A percentile compares a stretch with the other conserved stretches of the same genome.
phyloP scores from a whole-genome alignment of 768 basidiomycete species.

The Tylopilus cervinicoccineus region DNA sequence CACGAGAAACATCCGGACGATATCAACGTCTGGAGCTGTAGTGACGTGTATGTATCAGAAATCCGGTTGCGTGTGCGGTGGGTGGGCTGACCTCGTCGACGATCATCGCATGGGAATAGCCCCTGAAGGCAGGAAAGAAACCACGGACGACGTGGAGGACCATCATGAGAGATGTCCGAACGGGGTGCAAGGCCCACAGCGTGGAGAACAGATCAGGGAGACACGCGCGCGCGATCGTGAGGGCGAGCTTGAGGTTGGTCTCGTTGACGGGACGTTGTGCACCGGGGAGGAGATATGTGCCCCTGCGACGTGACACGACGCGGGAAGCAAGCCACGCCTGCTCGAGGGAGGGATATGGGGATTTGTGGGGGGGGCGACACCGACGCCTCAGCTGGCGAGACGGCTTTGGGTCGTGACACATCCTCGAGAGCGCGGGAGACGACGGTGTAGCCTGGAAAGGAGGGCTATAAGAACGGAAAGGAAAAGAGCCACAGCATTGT shows the following conservation, averaged over 20 bases:
- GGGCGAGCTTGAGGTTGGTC: constrained; percentile 55
- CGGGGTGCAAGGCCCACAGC: constrained; percentile 56
- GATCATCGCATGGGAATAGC: constrained; percentile 83
- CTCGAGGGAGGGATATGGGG: constrained; percentile 18
- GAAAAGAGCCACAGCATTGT: constrained; percentile 29
- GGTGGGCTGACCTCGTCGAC: constrained; percentile 67
- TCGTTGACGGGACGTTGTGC: constrained; percentile 61
- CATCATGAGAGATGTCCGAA: constrained; percentile 69
- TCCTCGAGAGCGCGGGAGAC: constrained; percentile 13
- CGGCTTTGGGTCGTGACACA: constrained; percentile 24
- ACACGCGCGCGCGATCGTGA: constrained; percentile 49
- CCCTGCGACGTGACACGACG: constrained; percentile 43
- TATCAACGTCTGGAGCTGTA: constrained; percentile 65
- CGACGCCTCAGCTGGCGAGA: constrained; percentile 20
- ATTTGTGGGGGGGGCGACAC: constrained; percentile 4
- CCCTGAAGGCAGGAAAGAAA: constrained; percentile 75
- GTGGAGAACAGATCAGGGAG: constrained; percentile 50
- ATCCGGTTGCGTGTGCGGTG: constrained; percentile 8
- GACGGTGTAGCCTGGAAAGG: constrained; percentile 11
- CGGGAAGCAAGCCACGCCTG: constrained; percentile 62
- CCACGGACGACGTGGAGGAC: constrained; percentile 67
- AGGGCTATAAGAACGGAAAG: constrained; percentile 30
- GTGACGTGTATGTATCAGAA: background rate
- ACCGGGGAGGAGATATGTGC: constrained; percentile 54
- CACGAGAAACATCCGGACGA: constrained; percentile 71